Conservation (phyloP, 1,139 yeast genomes). For the Saccharomyces hybrid region DNA sequence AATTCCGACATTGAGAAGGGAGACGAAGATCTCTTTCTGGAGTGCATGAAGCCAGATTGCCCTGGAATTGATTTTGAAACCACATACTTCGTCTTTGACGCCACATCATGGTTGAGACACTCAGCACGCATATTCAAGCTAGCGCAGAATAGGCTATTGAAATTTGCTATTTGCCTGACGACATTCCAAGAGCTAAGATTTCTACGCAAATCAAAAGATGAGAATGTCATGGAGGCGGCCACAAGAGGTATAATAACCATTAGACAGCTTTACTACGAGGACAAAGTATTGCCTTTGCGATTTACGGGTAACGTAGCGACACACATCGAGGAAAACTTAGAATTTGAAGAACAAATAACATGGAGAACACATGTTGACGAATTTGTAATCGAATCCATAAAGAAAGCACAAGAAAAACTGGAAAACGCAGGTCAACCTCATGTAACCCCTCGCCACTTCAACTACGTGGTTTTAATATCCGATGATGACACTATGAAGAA, state of each 20-base stretch:
- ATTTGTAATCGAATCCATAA: constrained; percentile 35
- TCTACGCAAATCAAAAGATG: too few species aligned
- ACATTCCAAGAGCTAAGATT: too few species aligned
- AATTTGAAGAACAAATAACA: constrained; percentile 37
- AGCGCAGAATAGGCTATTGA: constrained; percentile 52
- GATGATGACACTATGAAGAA: constrained; percentile 68
- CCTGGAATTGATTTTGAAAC: constrained; percentile 32
- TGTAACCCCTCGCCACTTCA: constrained; percentile 32
- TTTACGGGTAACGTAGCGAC: constrained; percentile 58
- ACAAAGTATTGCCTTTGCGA: constrained; percentile 53
- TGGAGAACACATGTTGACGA: constrained; percentile 39
- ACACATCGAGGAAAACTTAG: constrained; percentile 45
- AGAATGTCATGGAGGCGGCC: too few species aligned
- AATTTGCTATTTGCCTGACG: too few species aligned
- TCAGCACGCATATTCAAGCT: constrained; percentile 71
- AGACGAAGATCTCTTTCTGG: background rate
- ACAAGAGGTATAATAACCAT: constrained; percentile 66
- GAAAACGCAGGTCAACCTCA: constrained; percentile 9
- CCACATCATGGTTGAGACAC: constrained; percentile 75
- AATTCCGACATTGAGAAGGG: background rate
- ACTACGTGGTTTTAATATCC: constrained; percentile 56
- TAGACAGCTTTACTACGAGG: constrained; percentile 55
- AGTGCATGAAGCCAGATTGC: constrained; percentile 1
- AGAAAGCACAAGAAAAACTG: constrained; percentile 28
- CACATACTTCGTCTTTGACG: constrained; percentile 61